These are phyloP conservation scores for Blastobotrys malaysiensis DNA, from an alignment of 1,139 yeast species.

Conservation along the genomic window DNA sequence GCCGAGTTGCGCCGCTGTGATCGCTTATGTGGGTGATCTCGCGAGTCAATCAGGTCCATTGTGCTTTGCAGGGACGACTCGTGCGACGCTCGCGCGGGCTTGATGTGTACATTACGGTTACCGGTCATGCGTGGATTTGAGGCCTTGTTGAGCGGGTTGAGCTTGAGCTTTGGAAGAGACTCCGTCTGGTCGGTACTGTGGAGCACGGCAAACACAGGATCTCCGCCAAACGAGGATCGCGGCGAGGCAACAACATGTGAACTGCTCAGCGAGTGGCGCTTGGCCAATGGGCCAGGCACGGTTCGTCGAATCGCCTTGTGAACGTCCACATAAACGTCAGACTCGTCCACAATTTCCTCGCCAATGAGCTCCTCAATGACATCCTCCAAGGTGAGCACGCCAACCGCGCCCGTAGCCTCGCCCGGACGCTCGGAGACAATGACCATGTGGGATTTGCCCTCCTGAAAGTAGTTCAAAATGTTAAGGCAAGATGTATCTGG, in stretches of 20 bases:
- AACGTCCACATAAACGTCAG: conserved; percentile 91
- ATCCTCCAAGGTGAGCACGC: conserved; percentile 90
- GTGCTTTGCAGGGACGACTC: not conserved
- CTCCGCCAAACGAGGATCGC: conserved; percentile 23
- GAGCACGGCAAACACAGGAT: conserved; percentile 20
- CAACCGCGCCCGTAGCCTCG: conserved; percentile 78
- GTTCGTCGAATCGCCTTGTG: conserved; percentile 72
- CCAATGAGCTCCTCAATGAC: conserved; percentile 97
- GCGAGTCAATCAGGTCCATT: not conserved
- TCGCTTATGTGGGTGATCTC: not conserved
- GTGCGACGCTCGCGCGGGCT: conserved; percentile 20
- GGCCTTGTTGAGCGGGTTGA: conserved; percentile 58
- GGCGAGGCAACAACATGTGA: conserved; percentile 7
- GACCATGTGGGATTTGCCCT: conserved; percentile 97
- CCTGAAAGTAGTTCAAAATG: conserved; percentile 92
- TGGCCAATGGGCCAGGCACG: conserved; percentile 80
- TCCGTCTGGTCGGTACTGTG: conserved; percentile 10
- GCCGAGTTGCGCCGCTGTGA: no score
- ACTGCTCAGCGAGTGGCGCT: conserved; percentile 34
- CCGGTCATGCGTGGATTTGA: conserved; percentile 72
- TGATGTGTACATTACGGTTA: conserved; percentile 46
- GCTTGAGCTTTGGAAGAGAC: conserved; percentile 24
- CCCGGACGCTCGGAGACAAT: conserved; percentile 87
- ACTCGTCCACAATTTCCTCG: conserved; percentile 94
- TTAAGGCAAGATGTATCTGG: conserved; percentile 90